A percentile compares a stretch with the other conserved stretches of the same genome.
phyloP scores from a whole-genome alignment of 306 rosid species.

The Cyclanthera cordifolia region DNA sequence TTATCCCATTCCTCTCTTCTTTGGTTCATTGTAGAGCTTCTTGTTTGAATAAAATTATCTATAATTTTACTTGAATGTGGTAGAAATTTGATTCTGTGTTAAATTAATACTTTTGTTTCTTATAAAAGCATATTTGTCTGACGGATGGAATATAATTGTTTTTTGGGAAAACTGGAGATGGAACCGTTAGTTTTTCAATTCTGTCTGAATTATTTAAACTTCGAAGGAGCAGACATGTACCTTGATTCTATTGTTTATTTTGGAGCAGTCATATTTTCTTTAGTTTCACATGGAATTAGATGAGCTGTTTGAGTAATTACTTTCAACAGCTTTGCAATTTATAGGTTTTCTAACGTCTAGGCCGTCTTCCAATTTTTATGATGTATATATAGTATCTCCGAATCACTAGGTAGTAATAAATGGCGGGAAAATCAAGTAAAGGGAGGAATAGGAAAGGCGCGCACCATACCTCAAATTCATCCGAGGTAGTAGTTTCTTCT shows the following conservation, averaged over 20 bases:
- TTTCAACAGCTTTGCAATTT: not conserved
- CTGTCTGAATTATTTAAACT: not conserved
- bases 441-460: slow-evolving; percentile 53
- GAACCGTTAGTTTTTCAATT: not conserved
- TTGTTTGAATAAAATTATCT: not conserved
- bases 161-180: not conserved
- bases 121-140: not conserved
- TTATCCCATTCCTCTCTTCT: not conserved
- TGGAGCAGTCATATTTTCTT: not conserved
- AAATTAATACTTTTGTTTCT: not conserved
- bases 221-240: not conserved
- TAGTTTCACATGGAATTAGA: not conserved
- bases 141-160: not conserved
- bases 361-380: not conserved
- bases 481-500: slow-evolving; percentile 22
- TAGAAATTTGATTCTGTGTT: not conserved
- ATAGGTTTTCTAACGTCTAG: not conserved
- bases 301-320: not conserved
- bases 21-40: not conserved
- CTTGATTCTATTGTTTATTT: not conserved
- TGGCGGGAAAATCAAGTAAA: slow-evolving; percentile 87
- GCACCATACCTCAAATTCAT: slow-evolving; percentile 18
- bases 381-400: slow-evolving; percentile 15
- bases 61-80: not conserved
- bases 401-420: slow-evolving; percentile 27